Evolutionary conservation across 129 eudicot genomes (phyloP), one percentile per base, ranked within the genome.

Genomic region (Escallonia rubra): DNA sequence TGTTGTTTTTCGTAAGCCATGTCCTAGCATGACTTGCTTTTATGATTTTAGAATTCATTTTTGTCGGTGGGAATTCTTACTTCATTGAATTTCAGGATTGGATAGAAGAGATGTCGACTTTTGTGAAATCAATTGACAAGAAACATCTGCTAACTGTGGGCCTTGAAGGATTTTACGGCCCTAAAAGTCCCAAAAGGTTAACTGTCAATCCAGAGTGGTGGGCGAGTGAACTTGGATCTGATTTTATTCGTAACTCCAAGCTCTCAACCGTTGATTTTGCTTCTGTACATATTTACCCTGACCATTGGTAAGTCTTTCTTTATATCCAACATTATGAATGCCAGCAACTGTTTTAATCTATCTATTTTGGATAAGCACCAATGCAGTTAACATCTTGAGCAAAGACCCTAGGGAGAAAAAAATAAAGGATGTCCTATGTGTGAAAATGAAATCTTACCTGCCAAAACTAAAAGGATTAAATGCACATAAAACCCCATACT

Each of bases 281-380:
- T 61, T 89, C 96, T 3, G 89, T 93, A 74, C 98, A 93, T 79
- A 84, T 93, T 34, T 93, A 89, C 77, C 98, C 98, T 65, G 96
- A 93, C 81, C 96, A 93, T 59, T 93, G 98, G 96, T 93, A 74
- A 74, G 75, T 65, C 64, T 59, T 52, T 65, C 63, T 3, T 12
- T 68, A 10, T 3, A 14, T 23, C 11, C 53, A 14, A 57, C 46
- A 51, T 39, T 7, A 65, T 10, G 38, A 40, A 4, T 11, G 4
- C 8, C 50, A 9, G 10, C 34, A 23, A 23, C 34, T 23, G 34
- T 23, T 23, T 23, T 23, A 23, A 23, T 0, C 34, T 23, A 23
- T 23, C 34, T 23, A 23, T 23, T 0, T 23, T 23, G 34, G 34
- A 23, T 23, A 23, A 23, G 34, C 34, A 23, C 34, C 34, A 23